These are phyloP conservation scores for Phalaenopsis hybrid DNA, from an alignment of 116 monocot species.

Conservation along the genomic window DNA sequence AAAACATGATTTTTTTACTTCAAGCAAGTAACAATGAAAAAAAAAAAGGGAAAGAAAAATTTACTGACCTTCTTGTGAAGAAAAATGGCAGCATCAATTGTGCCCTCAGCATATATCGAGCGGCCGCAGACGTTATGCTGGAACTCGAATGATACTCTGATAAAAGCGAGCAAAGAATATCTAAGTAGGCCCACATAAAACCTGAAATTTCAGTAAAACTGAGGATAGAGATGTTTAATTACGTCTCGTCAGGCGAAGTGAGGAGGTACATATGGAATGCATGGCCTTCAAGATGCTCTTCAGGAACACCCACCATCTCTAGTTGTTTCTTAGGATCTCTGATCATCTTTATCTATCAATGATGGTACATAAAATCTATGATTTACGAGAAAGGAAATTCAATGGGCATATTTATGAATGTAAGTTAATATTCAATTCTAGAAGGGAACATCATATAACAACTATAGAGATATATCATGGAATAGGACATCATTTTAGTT, in stretches of 20 bases:
- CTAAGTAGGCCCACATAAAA: neutral
- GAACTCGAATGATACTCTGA: slow-evolving; percentile 93
- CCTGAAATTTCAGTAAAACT: neutral
- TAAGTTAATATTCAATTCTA: neutral
- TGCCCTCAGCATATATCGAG: slow-evolving; percentile 82
- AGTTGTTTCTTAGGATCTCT: slow-evolving; percentile 78
- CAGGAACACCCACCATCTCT: slow-evolving; percentile 83
- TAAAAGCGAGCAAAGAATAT: slow-evolving; percentile 12
- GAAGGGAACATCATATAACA: neutral
- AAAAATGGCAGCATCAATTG: slow-evolving; percentile 91
- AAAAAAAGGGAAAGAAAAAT: neutral
- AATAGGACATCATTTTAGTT: too few relatives aligned
- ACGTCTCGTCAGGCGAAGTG: slow-evolving; percentile 91
- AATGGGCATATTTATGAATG: neutral
- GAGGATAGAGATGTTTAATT: slow-evolving; percentile 12
- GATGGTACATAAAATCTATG: neutral
- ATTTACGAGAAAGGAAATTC: neutral
- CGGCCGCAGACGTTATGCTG: slow-evolving; percentile 95
- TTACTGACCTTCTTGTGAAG: slow-evolving; percentile 56
- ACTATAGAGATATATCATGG: neutral
- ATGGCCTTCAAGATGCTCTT: slow-evolving; percentile 77
- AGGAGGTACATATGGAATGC: slow-evolving; percentile 96
- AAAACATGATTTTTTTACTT: neutral
- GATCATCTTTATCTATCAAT: slow-evolving; percentile 61
- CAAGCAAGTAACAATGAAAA: neutral